A percentile compares a stretch with the other conserved stretches of the same genome.
phyloP scores from a whole-genome alignment of 371 early-diverging fungal species.

The Lichtheimia corymbifera region DNA sequence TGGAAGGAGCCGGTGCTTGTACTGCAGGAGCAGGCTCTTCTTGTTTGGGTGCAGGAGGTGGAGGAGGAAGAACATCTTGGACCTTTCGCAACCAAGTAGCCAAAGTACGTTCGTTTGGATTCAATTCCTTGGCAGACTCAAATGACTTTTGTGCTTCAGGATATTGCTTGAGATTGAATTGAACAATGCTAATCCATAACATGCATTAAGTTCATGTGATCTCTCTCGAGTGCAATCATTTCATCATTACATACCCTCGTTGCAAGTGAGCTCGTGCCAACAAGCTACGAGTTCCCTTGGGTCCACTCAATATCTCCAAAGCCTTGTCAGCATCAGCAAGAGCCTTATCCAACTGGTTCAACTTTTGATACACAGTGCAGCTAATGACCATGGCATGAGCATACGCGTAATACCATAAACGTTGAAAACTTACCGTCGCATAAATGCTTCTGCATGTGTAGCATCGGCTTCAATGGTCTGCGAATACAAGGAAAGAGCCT shows the following conservation, averaged over 20 bases:
- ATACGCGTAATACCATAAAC: neutral
- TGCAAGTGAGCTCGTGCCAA: slow-evolving; percentile 67
- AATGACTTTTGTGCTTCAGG: slow-evolving; percentile 57
- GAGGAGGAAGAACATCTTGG: slow-evolving; percentile 38
- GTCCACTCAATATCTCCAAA: slow-evolving; percentile 45
- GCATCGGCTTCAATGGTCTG: slow-evolving; percentile 81
- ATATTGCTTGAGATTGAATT: slow-evolving; percentile 52
- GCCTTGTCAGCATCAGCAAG: slow-evolving; percentile 67
- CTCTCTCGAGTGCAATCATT: neutral
- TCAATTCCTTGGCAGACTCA: slow-evolving; percentile 49
- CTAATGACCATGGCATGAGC: slow-evolving; percentile 25
- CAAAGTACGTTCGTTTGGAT: slow-evolving; percentile 56
- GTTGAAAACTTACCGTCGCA: slow-evolving; percentile 50
- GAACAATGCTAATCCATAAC: slow-evolving; percentile 42
- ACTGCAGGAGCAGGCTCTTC: neutral
- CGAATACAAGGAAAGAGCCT: slow-evolving; percentile 74
- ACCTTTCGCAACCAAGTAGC: slow-evolving; percentile 60
- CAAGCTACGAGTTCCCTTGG: slow-evolving; percentile 54
- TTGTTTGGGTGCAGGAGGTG: neutral
- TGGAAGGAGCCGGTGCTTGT: neutral
- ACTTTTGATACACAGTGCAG: slow-evolving; percentile 63
- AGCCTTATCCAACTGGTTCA: slow-evolving; percentile 57
- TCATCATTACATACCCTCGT: slow-evolving; percentile 49
- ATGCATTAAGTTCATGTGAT: neutral
- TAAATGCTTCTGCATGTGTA: slow-evolving; percentile 62